Evolutionary conservation across 306 rosid species (phyloP).

Genomic region (Ceratonia siliqua): DNA sequence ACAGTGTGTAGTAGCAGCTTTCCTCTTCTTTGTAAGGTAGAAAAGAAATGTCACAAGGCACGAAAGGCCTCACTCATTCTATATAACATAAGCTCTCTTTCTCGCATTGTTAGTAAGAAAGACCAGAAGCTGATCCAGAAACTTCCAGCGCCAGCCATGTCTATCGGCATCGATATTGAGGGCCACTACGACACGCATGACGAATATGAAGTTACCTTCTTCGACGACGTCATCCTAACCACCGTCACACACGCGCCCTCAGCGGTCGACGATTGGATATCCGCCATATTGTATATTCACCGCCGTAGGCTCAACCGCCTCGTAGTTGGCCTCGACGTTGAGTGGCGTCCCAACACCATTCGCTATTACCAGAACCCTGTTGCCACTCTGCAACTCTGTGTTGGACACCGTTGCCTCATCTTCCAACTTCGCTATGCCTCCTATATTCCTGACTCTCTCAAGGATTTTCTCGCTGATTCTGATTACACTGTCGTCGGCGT

Average conservation of each 20-base stretch:
- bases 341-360: slow-evolving; percentile 48
- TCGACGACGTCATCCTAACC: slow-evolving; percentile 24
- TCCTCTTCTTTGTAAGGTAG: no score
- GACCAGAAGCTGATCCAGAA: no score
- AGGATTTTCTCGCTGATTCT: slow-evolving; percentile 28
- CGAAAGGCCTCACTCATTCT: no score
- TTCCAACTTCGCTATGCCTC: slow-evolving; percentile 37
- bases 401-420: slow-evolving; percentile 41
- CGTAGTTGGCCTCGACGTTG: slow-evolving; percentile 55
- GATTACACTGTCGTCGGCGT: slow-evolving; percentile 46
- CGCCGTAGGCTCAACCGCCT: slow-evolving; percentile 8
- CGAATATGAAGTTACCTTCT: slow-evolving; percentile 23
- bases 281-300: background rate
- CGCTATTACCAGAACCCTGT: slow-evolving; percentile 25
- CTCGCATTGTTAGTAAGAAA: no score
- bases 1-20: no score
- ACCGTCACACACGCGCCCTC: slow-evolving; percentile 32
- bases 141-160: no score
- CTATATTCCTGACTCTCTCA: slow-evolving; percentile 32
- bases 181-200: background rate
- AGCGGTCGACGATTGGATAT: slow-evolving; percentile 42
- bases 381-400: slow-evolving; percentile 52
- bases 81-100: no score
- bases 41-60: no score
- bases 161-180: no score